Evolutionary conservation across 1,139 yeast species (phyloP).

Genomic region (Candida labiduridarum): DNA sequence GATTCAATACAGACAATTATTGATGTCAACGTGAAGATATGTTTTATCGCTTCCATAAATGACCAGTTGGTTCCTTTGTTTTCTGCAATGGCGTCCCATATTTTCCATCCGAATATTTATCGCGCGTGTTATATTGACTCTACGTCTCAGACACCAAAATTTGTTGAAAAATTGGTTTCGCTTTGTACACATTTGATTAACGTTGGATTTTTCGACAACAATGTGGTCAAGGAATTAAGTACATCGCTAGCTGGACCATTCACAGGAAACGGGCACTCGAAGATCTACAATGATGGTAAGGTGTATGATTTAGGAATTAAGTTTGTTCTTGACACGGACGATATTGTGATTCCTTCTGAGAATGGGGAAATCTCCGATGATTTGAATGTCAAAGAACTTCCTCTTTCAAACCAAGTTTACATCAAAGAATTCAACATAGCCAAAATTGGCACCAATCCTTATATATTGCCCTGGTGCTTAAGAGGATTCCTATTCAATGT

Average conservation of each 20-base stretch:
- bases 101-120: slow-evolving; percentile 85
- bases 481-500: slow-evolving; percentile 72
- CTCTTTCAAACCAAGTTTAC: slow-evolving; percentile 50
- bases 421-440: slow-evolving; percentile 64
- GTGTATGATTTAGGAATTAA: slow-evolving; percentile 83
- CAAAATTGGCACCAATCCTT: slow-evolving; percentile 74
- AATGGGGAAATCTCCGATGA: slow-evolving; percentile 12
- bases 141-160: slow-evolving; percentile 48
- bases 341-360: slow-evolving; percentile 44
- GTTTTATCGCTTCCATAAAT: slow-evolving; percentile 84
- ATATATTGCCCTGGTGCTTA: slow-evolving; percentile 88
- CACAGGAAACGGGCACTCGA: slow-evolving; percentile 95
- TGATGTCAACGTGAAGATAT: slow-evolving; percentile 70
- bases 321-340: slow-evolving; percentile 76
- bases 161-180: slow-evolving; percentile 48
- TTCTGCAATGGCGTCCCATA: slow-evolving; percentile 81
- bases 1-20: slow-evolving; percentile 68
- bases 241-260: slow-evolving; percentile 84
- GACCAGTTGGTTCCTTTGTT: slow-evolving; percentile 93
- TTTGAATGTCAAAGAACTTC: slow-evolving; percentile 20
- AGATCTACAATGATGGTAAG: slow-evolving; percentile 78
- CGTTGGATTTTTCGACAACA: slow-evolving; percentile 71
- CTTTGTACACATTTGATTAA: slow-evolving; percentile 57
- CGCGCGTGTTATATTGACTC: slow-evolving; percentile 89
- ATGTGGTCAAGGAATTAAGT: slow-evolving; percentile 79